Conservation (phyloP, 805 yeast species). For the Barnettozyma pratensis region DNA sequence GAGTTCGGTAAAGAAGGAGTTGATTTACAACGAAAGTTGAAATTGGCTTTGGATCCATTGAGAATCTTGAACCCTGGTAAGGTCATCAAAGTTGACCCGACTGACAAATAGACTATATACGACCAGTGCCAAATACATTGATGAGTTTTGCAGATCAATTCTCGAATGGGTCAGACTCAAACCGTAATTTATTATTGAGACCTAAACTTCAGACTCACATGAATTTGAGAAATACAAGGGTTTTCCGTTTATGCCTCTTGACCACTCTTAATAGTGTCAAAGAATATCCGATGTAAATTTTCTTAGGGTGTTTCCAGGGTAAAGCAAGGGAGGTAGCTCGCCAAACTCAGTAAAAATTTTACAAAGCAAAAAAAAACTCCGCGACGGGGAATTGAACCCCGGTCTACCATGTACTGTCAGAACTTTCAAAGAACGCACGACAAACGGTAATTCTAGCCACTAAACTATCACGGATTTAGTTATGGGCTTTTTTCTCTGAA, state of each 20-base stretch:
- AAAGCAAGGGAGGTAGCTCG: too few relatives aligned
- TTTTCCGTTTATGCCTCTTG: too few relatives aligned
- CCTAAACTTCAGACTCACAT: too few relatives aligned
- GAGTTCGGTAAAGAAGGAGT: slow-evolving; percentile 66
- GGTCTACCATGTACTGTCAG: slow-evolving; percentile 9
- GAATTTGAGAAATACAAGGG: too few relatives aligned
- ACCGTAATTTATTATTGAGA: too few relatives aligned
- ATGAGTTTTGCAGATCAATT: too few relatives aligned
- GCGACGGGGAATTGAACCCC: slow-evolving; percentile 13
- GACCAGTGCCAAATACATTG: too few relatives aligned
- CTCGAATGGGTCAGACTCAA: too few relatives aligned
- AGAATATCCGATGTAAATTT: too few relatives aligned
- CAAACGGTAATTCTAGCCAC: slow-evolving; percentile 12
- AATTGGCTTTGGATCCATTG: slow-evolving; percentile 65
- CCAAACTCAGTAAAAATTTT: neutral
- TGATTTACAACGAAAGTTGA: slow-evolving; percentile 62
- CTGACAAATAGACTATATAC: neutral
- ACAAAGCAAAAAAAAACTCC: slow-evolving; percentile 2
- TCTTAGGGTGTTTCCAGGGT: too few relatives aligned
- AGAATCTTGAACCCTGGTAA: slow-evolving; percentile 73
- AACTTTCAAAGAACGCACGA: neutral
- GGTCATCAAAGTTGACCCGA: slow-evolving; percentile 58
- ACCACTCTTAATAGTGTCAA: too few relatives aligned
- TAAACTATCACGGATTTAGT: slow-evolving; percentile 8
- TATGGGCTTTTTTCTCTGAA: too few relatives aligned